phyloP scores from a whole-genome alignment of 345 rosid genomes.

The Clarkia xantiana region DNA sequence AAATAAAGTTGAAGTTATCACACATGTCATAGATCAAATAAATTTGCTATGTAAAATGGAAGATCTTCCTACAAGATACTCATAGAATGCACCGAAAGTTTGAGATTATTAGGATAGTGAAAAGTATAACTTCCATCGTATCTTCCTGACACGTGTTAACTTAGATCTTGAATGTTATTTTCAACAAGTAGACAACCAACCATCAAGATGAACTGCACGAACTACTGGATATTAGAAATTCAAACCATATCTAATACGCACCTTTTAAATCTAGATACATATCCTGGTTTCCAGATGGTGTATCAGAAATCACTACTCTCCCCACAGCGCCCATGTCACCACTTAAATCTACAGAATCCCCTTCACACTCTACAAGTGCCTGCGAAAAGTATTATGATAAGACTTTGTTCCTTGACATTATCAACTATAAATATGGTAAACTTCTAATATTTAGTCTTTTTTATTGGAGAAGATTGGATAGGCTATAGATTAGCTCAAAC shows the following conservation, averaged over 20 bases:
- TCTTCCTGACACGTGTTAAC: too few species aligned
- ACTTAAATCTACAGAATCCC: slow-evolving; percentile 84
- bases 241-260: slow-evolving; percentile 7
- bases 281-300: slow-evolving; percentile 36
- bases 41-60: background rate
- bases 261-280: slow-evolving; percentile 85
- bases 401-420: background rate
- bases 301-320: slow-evolving; percentile 53
- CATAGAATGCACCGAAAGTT: too few species aligned
- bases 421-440: background rate
- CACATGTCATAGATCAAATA: slow-evolving; percentile 11
- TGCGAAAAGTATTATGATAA: slow-evolving; percentile 20
- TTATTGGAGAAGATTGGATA: too few species aligned
- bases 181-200: too few species aligned
- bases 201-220: too few species aligned
- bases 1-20: too few species aligned
- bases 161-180: too few species aligned
- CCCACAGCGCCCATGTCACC: slow-evolving; percentile 98
- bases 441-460: too few species aligned
- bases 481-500: background rate
- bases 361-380: slow-evolving; percentile 96
- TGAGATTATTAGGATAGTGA: too few species aligned
- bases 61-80: too few species aligned
- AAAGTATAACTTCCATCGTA: too few species aligned
- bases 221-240: too few species aligned